Percentiles rank a stretch among this genome's conserved stretches.
Evolutionary conservation across 2,329 filamentous ascomycete species (phyloP).

Genomic region (Periglandula ipomoeae): DNA sequence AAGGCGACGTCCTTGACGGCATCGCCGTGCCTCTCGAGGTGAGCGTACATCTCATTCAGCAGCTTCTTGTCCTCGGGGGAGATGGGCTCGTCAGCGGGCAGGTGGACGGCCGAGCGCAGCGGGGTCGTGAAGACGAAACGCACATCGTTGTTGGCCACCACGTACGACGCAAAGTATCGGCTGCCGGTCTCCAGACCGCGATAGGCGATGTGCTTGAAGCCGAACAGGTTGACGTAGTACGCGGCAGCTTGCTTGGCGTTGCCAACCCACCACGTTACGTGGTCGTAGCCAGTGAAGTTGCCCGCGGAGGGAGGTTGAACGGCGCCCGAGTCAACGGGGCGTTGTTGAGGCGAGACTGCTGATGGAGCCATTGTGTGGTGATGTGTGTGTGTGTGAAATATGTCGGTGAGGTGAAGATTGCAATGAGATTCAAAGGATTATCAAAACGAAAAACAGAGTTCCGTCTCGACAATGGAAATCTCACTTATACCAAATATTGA

Average conservation of each 20-base stretch:
- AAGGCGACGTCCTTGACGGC: slow-evolving; percentile 94
- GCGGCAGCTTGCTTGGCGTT: slow-evolving; percentile 92
- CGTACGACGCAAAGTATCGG: slow-evolving; percentile 72
- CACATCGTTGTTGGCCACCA: slow-evolving; percentile 66
- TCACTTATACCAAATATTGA: too few relatives aligned
- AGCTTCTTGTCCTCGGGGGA: slow-evolving; percentile 53
- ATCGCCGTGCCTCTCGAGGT: slow-evolving; percentile 82
- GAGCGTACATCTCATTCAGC: slow-evolving; percentile 67
- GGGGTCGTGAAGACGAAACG: slow-evolving; percentile 81
- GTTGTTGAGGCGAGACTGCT: slow-evolving; percentile 40
- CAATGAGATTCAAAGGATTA: too few relatives aligned
- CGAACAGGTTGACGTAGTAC: slow-evolving; percentile 82
- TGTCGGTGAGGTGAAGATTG: too few relatives aligned
- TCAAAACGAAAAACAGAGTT: too few relatives aligned
- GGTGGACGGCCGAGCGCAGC: slow-evolving; percentile 50
- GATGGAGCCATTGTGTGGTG: slow-evolving; percentile 45
- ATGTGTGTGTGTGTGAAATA: too few relatives aligned
- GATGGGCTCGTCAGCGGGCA: slow-evolving; percentile 52
- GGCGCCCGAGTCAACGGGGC: slow-evolving; percentile 31
- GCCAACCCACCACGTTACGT: slow-evolving; percentile 92
- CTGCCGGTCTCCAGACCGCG: slow-evolving; percentile 81
- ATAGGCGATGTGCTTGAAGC: slow-evolving; percentile 76
- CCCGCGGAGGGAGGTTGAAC: slow-evolving; percentile 25
- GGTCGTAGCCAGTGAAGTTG: slow-evolving; percentile 78
- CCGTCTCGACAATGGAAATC: background rate